phyloP scores from a whole-genome alignment of 1,284 basidiomycete species.

The Ustilago curta region DNA sequence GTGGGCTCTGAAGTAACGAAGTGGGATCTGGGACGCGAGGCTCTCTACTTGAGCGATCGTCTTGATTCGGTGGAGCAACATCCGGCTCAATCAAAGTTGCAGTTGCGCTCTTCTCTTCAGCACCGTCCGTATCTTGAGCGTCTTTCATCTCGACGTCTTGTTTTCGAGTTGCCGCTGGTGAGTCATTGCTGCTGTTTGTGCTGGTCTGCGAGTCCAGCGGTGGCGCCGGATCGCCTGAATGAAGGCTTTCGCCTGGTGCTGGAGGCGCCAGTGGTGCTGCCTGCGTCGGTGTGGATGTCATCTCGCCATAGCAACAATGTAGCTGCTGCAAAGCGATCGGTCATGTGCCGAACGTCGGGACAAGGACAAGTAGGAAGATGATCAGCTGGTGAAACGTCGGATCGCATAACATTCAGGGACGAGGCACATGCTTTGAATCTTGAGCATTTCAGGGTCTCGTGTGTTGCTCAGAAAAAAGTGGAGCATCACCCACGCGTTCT shows the following conservation, averaged over 20 bases:
- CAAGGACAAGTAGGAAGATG: neutral
- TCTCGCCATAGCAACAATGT: neutral
- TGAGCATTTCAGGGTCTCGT: conserved; percentile 5
- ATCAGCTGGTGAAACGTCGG: neutral
- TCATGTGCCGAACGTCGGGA: neutral
- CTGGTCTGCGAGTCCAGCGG: neutral
- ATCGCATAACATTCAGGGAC: too few species aligned
- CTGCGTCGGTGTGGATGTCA: conserved; percentile 7
- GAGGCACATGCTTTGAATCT: neutral
- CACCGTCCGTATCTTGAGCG: neutral
- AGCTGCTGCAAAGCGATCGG: neutral
- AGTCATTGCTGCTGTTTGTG: conserved; percentile 1
- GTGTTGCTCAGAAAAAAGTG: neutral
- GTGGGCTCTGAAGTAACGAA: neutral
- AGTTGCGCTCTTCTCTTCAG: neutral
- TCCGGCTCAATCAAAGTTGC: neutral
- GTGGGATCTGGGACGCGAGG: neutral
- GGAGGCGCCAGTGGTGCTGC: neutral
- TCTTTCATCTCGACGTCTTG: neutral
- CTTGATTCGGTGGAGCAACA: neutral
- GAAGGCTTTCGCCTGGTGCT: neutral
- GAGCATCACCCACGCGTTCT: conserved; percentile 5
- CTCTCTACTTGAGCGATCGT: neutral
- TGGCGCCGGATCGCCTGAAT: neutral
- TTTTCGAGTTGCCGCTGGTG: neutral